Evolutionary conservation across 2,329 filamentous ascomycete species (phyloP).

Genomic region (Hymenotorrendiella dingleyae): DNA sequence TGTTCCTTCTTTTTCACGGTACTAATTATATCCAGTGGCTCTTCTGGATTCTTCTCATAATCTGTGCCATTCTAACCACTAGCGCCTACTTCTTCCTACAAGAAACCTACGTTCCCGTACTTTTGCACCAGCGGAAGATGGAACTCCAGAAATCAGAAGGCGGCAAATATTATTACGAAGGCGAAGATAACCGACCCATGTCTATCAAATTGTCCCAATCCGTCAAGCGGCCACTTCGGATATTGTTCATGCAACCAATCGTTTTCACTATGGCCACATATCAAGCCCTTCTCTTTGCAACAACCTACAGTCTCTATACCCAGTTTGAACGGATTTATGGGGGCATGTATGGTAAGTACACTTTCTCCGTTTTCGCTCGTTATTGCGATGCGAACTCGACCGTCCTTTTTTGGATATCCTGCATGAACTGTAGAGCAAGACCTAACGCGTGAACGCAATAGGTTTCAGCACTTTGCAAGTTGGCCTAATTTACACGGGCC

Average conservation of each 20-base stretch:
- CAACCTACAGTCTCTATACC: too few relatives aligned
- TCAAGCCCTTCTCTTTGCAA: constrained; percentile 44
- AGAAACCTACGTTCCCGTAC: constrained; percentile 45
- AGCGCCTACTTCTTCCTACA: constrained; percentile 37
- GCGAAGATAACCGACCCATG: constrained; percentile 20
- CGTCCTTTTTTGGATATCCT: too few relatives aligned
- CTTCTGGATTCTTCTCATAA: constrained; percentile 43
- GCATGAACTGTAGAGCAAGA: too few relatives aligned
- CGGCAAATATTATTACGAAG: constrained; percentile 40
- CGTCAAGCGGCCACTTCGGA: constrained; percentile 44
- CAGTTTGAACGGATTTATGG: too few relatives aligned
- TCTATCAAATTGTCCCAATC: constrained; percentile 27
- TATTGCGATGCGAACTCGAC: too few relatives aligned
- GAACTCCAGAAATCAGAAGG: constrained; percentile 37
- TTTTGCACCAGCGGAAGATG: constrained; percentile 45
- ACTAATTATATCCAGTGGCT: too few relatives aligned
- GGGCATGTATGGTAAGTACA: too few relatives aligned
- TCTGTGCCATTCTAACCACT: constrained; percentile 28
- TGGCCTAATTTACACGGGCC: too few relatives aligned
- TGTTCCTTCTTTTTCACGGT: too few relatives aligned
- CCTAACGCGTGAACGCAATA: too few relatives aligned
- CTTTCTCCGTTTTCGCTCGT: too few relatives aligned
- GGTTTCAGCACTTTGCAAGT: too few relatives aligned
- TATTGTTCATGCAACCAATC: constrained; percentile 33
- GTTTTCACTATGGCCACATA: constrained; percentile 42